Conservation (phyloP, 2,329 filamentous ascomycete species). For the Fusarium chuoi region DNA sequence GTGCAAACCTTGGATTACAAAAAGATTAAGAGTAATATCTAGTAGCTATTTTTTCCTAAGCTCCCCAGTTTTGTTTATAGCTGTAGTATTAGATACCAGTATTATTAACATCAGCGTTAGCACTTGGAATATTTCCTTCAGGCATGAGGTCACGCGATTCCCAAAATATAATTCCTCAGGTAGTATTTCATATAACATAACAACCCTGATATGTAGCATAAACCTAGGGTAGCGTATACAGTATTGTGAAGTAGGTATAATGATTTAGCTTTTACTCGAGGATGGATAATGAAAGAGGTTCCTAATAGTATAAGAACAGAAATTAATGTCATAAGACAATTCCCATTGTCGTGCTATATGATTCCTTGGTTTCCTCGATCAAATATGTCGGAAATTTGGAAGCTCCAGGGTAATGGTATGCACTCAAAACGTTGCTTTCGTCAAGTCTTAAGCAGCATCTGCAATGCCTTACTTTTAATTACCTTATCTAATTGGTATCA, state of each 20-base stretch:
- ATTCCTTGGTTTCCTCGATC: background rate
- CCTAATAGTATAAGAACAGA: background rate
- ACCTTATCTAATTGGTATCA: slow-evolving; percentile 29
- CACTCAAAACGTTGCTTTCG: background rate
- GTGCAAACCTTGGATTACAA: slow-evolving; percentile 5
- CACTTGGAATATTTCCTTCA: background rate
- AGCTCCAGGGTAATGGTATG: background rate
- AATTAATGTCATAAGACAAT: background rate
- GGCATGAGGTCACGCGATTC: background rate
- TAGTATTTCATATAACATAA: background rate
- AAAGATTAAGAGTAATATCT: slow-evolving; percentile 27
- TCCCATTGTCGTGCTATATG: background rate
- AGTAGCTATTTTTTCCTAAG: slow-evolving; percentile 16
- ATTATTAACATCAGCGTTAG: background rate
- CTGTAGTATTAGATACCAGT: slow-evolving; percentile 8
- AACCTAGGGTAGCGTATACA: background rate
- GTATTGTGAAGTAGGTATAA: background rate
- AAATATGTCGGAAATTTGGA: background rate
- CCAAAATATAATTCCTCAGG: background rate
- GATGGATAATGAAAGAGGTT: background rate
- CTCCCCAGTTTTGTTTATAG: background rate
- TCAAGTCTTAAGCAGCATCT: background rate
- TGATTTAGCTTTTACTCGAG: background rate
- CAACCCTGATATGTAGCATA: background rate
- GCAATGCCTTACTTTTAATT: slow-evolving; percentile 14